phyloP scores from a whole-genome alignment of 1,284 basidiomycete species.

The Cutaneotrichosporon sp. region DNA sequence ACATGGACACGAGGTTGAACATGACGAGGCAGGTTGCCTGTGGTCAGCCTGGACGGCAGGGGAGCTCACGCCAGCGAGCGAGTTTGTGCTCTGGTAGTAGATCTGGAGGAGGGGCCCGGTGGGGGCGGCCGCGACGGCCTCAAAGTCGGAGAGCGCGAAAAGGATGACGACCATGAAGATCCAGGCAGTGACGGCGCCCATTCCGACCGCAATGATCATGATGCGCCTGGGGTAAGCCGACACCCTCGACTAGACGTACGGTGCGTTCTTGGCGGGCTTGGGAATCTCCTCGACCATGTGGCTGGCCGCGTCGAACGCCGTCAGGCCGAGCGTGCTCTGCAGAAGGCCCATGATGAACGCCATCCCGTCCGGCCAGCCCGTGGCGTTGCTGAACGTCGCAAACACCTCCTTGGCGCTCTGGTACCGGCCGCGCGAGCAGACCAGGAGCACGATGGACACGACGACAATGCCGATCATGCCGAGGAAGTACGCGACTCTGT shows the following conservation, averaged over 20 bases:
- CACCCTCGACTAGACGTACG: slow-evolving; percentile 1
- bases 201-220: slow-evolving; percentile 44
- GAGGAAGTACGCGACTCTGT: slow-evolving; percentile 33
- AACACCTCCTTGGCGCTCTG: slow-evolving; percentile 50
- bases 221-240: slow-evolving; percentile 17
- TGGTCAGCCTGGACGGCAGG: not conserved
- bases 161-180: slow-evolving; percentile 47
- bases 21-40: slow-evolving; percentile 53
- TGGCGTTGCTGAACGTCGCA: slow-evolving; percentile 40
- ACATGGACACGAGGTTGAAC: slow-evolving; percentile 54
- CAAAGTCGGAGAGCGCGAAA: slow-evolving; percentile 18
- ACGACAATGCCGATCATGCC: slow-evolving; percentile 43
- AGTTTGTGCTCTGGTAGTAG: slow-evolving; percentile 35
- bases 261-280: slow-evolving; percentile 38
- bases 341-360: slow-evolving; percentile 52
- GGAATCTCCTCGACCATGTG: slow-evolving; percentile 53
- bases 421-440: slow-evolving; percentile 31
- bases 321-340: slow-evolving; percentile 31
- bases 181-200: slow-evolving; percentile 34
- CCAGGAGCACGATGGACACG: slow-evolving; percentile 35
- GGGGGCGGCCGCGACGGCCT: slow-evolving; percentile 14
- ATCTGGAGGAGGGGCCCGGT: slow-evolving; percentile 20
- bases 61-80: slow-evolving; percentile 23
- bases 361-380: slow-evolving; percentile 26
- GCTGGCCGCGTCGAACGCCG: slow-evolving; percentile 32